phyloP scores from a whole-genome alignment of 805 yeast genomes.

The Metschnikowia bowlesiae region DNA sequence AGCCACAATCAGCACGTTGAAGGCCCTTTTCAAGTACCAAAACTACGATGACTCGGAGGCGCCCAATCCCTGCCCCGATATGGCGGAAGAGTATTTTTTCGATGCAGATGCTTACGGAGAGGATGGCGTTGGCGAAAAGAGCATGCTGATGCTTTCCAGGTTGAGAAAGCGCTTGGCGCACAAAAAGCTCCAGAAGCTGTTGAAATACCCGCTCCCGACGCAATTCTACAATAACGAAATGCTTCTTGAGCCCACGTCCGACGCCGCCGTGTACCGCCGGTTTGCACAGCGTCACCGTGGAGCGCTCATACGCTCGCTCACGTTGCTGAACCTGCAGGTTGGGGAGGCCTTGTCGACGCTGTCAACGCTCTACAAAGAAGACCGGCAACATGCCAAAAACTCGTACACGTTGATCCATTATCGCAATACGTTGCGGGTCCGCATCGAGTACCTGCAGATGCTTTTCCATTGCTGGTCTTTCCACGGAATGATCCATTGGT shows the following conservation, averaged over 20 bases:
- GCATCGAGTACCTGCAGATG: conserved; percentile 37
- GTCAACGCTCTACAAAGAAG: conserved; percentile 24
- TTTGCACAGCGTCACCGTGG: conserved; percentile 24
- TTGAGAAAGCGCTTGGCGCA: conserved; percentile 18
- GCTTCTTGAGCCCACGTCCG: conserved; percentile 36
- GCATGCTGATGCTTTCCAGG: conserved; percentile 13
- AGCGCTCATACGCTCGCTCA: conserved; percentile 22
- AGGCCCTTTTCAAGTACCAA: conserved; percentile 27
- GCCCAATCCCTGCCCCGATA: conserved; percentile 1
- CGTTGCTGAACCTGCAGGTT: conserved; percentile 26
- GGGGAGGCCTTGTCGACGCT: conserved; percentile 37
- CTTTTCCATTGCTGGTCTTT: conserved; percentile 41
- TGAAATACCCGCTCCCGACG: conserved; percentile 16
- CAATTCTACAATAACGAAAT: conserved; percentile 26
- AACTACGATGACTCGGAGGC: conserved; percentile 20
- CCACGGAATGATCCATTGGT: conserved; percentile 37
- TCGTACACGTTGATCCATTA: conserved; percentile 17
- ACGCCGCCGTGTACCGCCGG: conserved; percentile 10
- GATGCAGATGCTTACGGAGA: conserved; percentile 34
- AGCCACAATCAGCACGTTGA: conserved; percentile 20
- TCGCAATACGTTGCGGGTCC: conserved; percentile 31
- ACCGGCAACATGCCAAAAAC: conserved; percentile 9
- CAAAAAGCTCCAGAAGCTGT: conserved; percentile 12
- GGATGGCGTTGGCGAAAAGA: background rate
- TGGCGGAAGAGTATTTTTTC: conserved; percentile 18